phyloP scores from a whole-genome alignment of 2,329 filamentous ascomycete genomes.

The Pseudocercospora musae region DNA sequence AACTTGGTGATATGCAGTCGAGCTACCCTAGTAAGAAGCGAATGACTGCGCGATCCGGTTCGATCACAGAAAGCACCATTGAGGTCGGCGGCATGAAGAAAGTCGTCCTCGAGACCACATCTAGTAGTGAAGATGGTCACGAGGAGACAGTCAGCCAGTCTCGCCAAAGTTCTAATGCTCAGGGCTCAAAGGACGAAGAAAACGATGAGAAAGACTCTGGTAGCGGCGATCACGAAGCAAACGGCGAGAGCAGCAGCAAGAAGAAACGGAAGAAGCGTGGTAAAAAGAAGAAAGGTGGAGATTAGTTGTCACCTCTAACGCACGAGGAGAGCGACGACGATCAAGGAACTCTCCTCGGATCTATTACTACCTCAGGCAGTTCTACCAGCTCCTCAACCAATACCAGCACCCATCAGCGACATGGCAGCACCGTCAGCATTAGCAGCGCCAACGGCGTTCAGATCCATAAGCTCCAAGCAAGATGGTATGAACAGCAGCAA shows the following conservation, averaged over 20 bases:
- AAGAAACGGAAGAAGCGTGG: conserved; percentile 28
- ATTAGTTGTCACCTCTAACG: conserved; percentile 6
- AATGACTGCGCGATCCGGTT: conserved; percentile 61
- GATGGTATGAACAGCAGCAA: conserved; percentile 11
- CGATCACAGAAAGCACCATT: conserved; percentile 75
- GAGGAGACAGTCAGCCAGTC: conserved; percentile 5
- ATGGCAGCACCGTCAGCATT: background rate
- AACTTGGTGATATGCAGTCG: conserved; percentile 12
- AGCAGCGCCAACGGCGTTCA: background rate
- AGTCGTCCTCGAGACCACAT: conserved; percentile 67
- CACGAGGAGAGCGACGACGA: background rate
- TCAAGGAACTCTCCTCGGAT: background rate
- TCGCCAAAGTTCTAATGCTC: conserved; percentile 46
- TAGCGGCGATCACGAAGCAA: conserved; percentile 7
- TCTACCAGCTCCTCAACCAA: background rate
- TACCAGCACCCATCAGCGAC: background rate
- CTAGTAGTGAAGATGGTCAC: conserved; percentile 12
- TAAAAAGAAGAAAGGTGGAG: conserved; percentile 22
- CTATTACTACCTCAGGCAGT: background rate
- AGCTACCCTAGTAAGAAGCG: conserved; percentile 26
- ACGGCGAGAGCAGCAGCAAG: conserved; percentile 11
- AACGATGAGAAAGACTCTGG: conserved; percentile 15
- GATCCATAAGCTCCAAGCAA: background rate
- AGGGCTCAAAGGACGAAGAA: conserved; percentile 8
- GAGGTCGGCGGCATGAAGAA: conserved; percentile 72